Evolutionary conservation across 768 basidiomycete species (phyloP).

Genomic region (Lactarius pseudohatsudake): DNA sequence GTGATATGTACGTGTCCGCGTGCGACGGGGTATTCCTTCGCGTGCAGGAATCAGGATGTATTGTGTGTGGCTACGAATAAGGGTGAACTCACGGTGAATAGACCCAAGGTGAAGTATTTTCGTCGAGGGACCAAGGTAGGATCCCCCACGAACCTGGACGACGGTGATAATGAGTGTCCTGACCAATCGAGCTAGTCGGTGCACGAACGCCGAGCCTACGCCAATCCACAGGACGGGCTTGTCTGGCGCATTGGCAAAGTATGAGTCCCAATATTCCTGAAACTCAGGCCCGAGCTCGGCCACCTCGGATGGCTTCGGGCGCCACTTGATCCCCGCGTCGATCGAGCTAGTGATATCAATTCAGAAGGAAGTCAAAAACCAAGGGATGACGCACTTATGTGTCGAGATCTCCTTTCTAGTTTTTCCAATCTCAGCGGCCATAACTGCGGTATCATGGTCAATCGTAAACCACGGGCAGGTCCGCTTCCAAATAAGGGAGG

Average conservation of each 20-base stretch:
- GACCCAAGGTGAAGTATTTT: conserved; percentile 27
- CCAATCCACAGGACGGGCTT: conserved; percentile 29
- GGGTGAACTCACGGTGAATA: conserved; percentile 10
- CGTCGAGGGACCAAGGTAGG: conserved; percentile 2
- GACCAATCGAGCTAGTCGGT: not conserved
- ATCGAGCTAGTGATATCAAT: conserved; percentile 24
- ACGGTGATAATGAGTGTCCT: not conserved
- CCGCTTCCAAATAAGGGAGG: conserved; percentile 22
- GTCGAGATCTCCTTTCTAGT: conserved; percentile 48
- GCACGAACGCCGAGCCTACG: not conserved
- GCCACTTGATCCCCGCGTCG: conserved; percentile 33
- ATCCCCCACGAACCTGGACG: not conserved
- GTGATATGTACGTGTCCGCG: conserved; percentile 30
- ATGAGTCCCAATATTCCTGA: conserved; percentile 28
- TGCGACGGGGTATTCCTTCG: conserved; percentile 24
- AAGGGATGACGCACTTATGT: conserved; percentile 46
- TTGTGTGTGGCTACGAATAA: too few species aligned
- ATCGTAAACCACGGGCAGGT: not conserved
- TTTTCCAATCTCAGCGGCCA: conserved; percentile 37
- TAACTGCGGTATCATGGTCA: conserved; percentile 31
- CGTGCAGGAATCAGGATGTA: too few species aligned
- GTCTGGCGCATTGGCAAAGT: conserved; percentile 30
- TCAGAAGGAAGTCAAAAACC: not conserved
- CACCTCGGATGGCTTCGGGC: conserved; percentile 31
- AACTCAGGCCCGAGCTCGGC: conserved; percentile 31